These are phyloP conservation scores for Salix suchowensis DNA, from an alignment of 345 rosid genomes.

Conservation along the genomic window DNA sequence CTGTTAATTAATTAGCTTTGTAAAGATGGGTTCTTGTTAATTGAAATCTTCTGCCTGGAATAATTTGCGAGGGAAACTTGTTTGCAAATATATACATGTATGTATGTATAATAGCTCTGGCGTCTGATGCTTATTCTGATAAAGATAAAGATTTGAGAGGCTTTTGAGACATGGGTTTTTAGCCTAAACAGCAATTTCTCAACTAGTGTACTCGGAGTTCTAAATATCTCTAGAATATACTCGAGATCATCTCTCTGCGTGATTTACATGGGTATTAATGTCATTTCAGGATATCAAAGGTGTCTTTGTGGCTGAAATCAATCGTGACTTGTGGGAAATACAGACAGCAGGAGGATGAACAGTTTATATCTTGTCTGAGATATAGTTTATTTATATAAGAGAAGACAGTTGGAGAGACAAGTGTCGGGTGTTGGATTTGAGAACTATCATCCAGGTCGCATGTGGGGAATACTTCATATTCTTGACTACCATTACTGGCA, in stretches of 20 bases:
- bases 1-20: not conserved
- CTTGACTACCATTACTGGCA: constrained; percentile 55
- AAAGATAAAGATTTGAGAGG: not conserved
- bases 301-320: too few species aligned
- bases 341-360: not conserved
- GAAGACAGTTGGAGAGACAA: constrained; percentile 33
- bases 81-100: not conserved
- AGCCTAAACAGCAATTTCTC: not conserved
- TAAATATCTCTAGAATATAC: not conserved
- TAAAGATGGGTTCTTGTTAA: constrained; percentile 1
- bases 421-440: constrained; percentile 30
- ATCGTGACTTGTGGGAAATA: not conserved
- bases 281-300: not conserved
- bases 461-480: constrained; percentile 52
- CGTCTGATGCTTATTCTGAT: not conserved
- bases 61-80: not conserved
- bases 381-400: constrained; percentile 27
- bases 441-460: constrained; percentile 48
- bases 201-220: not conserved
- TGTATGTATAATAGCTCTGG: not conserved
- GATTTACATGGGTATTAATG: not conserved
- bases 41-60: not conserved
- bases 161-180: not conserved
- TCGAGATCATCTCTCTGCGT: not conserved
- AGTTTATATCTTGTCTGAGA: not conserved